Base-by-base conservation (phyloP, 345 rosid genomes). In the Firmiana major region DNA sequence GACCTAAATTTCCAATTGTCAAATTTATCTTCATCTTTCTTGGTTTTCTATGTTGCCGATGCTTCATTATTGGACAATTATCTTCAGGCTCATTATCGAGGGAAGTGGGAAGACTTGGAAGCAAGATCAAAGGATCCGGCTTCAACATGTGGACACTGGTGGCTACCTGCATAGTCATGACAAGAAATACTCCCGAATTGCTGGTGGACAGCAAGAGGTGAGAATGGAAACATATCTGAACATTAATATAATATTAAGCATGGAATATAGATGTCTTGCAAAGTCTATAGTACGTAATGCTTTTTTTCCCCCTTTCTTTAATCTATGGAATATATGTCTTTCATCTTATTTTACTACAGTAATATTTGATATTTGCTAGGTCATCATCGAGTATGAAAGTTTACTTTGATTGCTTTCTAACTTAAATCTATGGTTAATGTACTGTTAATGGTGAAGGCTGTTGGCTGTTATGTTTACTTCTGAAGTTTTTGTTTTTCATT, bases 131-230 rank as follows among this genome's bases (percentile, higher is more conserved):
- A 88, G 82, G 86, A 84, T 96, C 46, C 88, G 99, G 40, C 93
- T 96, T 82, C 99, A 92, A 43, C 99, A 96, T 82, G 85, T 96
- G 58, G 99, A 96, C 87, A 96, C 99, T 7, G 81, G 91, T 55
- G 99, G 97, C 67, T 96, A 90, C 81, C 86, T 96, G 57, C 99
- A 96, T 78, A 96, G 99, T 79, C 99, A 96, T 71, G 92, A 92
- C 90, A 96, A 93, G 88, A 96, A 91, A 81, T 96, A 93, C 87
- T 88, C 89, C 77, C 87, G 98, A 19, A 92, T 93, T 60, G 99
- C 99, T 65, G 99, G 99, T 74, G 98, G 97, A 21, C 99, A 96
- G 81, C 99, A 96, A 79, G 99, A 96, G 97, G 98, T 93, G 79
- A 82, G 82, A 19, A 82, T 54, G n/a, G 38, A 63, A 75, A 9